These are phyloP conservation scores for Blyttiomyces sp. DNA, from an alignment of 371 early-diverging fungal genomes.

Conservation along the genomic window DNA sequence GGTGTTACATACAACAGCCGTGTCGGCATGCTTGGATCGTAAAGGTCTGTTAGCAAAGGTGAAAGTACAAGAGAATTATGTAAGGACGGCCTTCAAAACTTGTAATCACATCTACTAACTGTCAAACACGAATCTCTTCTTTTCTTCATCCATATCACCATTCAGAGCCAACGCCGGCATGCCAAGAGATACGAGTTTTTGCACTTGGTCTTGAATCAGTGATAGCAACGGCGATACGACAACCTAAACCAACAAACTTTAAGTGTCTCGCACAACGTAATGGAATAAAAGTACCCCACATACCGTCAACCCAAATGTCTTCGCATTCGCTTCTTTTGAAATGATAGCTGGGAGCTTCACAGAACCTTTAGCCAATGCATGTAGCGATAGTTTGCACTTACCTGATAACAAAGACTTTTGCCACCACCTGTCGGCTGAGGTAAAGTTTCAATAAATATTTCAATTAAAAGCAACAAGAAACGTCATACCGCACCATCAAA, in stretches of 20 bases:
- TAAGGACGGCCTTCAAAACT: no score
- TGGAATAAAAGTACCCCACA: neutral
- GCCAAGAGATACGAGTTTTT: slow-evolving; percentile 70
- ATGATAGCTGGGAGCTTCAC: slow-evolving; percentile 71
- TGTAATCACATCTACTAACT: slow-evolving; percentile 9
- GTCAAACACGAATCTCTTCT: slow-evolving; percentile 58
- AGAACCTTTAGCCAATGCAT: neutral
- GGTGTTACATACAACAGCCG: slow-evolving; percentile 95
- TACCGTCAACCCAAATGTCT: slow-evolving; percentile 76
- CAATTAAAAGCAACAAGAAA: neutral
- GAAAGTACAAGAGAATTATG: neutral
- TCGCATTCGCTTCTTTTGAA: slow-evolving; percentile 49
- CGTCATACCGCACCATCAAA: slow-evolving; percentile 70
- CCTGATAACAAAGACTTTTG: slow-evolving; percentile 97
- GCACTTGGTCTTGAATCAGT: slow-evolving; percentile 97
- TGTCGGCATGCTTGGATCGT: slow-evolving; percentile 30
- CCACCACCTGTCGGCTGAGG: slow-evolving; percentile 97
- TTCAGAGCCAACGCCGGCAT: slow-evolving; percentile 76
- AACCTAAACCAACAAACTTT: slow-evolving; percentile 37
- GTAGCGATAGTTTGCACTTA: neutral
- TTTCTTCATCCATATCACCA: slow-evolving; percentile 53
- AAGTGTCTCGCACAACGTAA: neutral
- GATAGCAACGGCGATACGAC: slow-evolving; percentile 97
- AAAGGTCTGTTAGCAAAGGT: neutral
- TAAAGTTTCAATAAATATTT: neutral